Conservation (phyloP, 768 basidiomycete genomes). For the Tremella yokohamensis region DNA sequence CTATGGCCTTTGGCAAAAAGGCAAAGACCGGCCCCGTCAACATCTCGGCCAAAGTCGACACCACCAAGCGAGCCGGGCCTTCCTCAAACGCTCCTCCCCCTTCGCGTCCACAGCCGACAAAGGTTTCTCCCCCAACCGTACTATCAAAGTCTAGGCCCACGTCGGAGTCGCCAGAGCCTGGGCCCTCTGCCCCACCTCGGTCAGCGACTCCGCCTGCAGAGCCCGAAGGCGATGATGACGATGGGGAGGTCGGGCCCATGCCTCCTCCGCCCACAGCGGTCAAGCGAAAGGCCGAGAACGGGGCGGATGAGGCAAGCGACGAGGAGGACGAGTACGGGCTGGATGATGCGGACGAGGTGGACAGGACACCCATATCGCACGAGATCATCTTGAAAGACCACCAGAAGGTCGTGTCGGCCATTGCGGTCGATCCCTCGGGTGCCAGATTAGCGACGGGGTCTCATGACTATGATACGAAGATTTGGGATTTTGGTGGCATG, state of each 20-base stretch:
- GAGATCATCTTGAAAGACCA: constrained; percentile 92
- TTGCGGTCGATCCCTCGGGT: constrained; percentile 89
- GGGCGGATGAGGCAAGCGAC: constrained; percentile 41
- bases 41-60: constrained; percentile 43
- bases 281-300: constrained; percentile 26
- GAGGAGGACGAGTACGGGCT: constrained; percentile 52
- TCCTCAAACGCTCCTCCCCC: constrained; percentile 3
- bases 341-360: constrained; percentile 44
- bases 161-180: constrained; percentile 8
- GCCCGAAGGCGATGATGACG: constrained; percentile 20
- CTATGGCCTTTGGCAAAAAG: constrained; percentile 52
- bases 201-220: not conserved
- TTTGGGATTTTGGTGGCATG: constrained; percentile 99
- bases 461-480: constrained; percentile 94
- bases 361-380: constrained; percentile 79
- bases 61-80: constrained; percentile 45
- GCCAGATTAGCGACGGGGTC: constrained; percentile 86
- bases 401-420: constrained; percentile 87
- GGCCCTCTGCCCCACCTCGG: constrained; percentile 9
- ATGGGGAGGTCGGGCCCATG: constrained; percentile 16
- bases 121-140: not conserved
- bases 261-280: constrained; percentile 1
- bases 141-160: not conserved
- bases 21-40: constrained; percentile 40
- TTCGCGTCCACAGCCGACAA: not conserved